phyloP scores from a whole-genome alignment of 768 basidiomycete genomes.

The Boletales sp. region DNA sequence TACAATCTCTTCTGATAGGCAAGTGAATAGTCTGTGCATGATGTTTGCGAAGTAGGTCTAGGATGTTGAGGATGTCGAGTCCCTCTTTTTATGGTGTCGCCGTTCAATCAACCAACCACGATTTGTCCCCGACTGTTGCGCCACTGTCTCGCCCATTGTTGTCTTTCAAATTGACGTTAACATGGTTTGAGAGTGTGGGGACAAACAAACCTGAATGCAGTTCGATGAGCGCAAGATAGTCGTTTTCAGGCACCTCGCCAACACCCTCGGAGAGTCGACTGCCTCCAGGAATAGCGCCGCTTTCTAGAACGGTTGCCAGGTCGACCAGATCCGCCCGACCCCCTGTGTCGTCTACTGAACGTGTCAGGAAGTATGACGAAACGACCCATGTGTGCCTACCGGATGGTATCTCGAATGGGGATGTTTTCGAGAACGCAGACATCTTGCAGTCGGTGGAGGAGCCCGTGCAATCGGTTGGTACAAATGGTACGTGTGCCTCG shows the following conservation, averaged over 20 bases:
- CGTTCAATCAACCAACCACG: constrained; percentile 5
- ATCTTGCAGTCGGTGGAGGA: background rate
- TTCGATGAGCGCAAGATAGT: constrained; percentile 25
- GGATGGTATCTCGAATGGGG: constrained; percentile 6
- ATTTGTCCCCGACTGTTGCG: background rate
- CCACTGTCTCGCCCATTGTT: constrained; percentile 36
- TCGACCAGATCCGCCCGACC: background rate
- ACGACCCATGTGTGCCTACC: constrained; percentile 3
- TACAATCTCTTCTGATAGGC: constrained; percentile 3
- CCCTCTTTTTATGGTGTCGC: constrained; percentile 4
- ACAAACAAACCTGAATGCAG: constrained; percentile 31
- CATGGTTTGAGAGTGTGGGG: background rate
- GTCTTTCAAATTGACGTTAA: constrained; percentile 23
- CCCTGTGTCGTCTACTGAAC: constrained; percentile 10
- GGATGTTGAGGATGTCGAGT: constrained; percentile 9
- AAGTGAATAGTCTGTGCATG: constrained; percentile 28
- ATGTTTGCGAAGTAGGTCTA: constrained; percentile 17
- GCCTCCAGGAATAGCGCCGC: background rate
- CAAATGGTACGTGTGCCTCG: constrained; percentile 27
- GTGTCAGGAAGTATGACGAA: constrained; percentile 1
- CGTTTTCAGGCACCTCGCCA: constrained; percentile 4
- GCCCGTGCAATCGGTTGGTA: too few species aligned
- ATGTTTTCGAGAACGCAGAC: background rate
- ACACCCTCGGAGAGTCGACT: constrained; percentile 8
- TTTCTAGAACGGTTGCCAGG: background rate